These are phyloP conservation scores for Aspergillus homomorphus DNA, from an alignment of 495 filamentous ascomycete genomes.

Conservation along the genomic window DNA sequence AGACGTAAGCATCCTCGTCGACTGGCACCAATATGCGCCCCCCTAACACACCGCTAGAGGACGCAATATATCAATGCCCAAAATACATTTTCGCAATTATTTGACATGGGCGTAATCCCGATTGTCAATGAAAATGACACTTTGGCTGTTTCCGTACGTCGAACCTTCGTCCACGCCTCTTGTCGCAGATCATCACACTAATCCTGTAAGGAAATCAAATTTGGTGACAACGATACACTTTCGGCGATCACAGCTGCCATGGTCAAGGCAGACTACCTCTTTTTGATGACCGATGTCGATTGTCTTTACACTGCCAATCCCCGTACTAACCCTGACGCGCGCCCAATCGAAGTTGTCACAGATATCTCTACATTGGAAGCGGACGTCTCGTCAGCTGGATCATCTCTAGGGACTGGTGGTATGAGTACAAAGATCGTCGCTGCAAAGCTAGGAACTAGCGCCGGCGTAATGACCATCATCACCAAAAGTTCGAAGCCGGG, in stretches of 20 bases:
- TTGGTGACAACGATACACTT: slow-evolving; percentile 96
- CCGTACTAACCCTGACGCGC: slow-evolving; percentile 74
- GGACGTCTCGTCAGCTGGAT: slow-evolving; percentile 88
- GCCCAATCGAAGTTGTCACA: slow-evolving; percentile 87
- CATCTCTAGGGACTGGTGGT: slow-evolving; percentile 87
- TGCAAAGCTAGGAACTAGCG: slow-evolving; percentile 87
- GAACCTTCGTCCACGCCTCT: not conserved
- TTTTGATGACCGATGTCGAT: slow-evolving; percentile 98
- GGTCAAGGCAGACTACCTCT: slow-evolving; percentile 95
- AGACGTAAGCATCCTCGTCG: slow-evolving; percentile 58
- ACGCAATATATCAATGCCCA: slow-evolving; percentile 96
- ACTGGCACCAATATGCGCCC: not conserved
- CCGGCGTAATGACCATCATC: slow-evolving; percentile 93
- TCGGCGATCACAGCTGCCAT: slow-evolving; percentile 96
- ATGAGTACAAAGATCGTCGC: slow-evolving; percentile 98
- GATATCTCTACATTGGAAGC: slow-evolving; percentile 83
- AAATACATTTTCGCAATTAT: slow-evolving; percentile 84
- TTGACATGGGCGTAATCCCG: slow-evolving; percentile 94
- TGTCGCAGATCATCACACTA: not conserved
- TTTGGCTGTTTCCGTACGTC: slow-evolving; percentile 72
- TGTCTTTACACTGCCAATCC: slow-evolving; percentile 97
- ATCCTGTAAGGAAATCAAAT: slow-evolving; percentile 79
- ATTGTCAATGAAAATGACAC: slow-evolving; percentile 99
- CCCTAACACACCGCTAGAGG: slow-evolving; percentile 48
- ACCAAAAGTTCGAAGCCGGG: slow-evolving; percentile 86